These are phyloP conservation scores for Rhipidocladum racemiflorum DNA, from an alignment of 176 grass and related monocot species.

Conservation along the genomic window DNA sequence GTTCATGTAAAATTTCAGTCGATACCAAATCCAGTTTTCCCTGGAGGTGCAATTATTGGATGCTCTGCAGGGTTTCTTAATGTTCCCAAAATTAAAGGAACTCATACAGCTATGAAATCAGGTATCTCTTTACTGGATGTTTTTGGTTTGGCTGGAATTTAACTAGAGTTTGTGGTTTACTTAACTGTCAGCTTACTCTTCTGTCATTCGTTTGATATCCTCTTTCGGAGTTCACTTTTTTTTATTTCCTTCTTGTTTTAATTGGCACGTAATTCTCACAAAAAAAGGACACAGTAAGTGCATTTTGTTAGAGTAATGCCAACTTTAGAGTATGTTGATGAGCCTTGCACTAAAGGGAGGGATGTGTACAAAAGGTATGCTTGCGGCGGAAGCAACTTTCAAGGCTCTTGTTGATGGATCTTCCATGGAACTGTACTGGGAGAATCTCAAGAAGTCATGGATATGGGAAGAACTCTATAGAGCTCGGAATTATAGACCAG, in stretches of 20 bases:
- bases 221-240: background rate
- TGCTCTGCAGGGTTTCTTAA: constrained; percentile 96
- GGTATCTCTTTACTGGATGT: constrained; percentile 36
- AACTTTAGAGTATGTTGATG: background rate
- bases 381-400: constrained; percentile 81
- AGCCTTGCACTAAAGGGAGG: constrained; percentile 33
- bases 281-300: background rate
- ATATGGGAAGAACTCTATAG: constrained; percentile 93
- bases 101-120: constrained; percentile 99
- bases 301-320: background rate
- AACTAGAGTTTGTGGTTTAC: background rate
- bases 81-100: constrained; percentile 98
- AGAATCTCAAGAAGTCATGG: constrained; percentile 91
- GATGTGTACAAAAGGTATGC: constrained; percentile 69
- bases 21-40: constrained; percentile 41
- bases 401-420: constrained; percentile 66
- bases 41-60: constrained; percentile 87
- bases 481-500: constrained; percentile 90
- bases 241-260: background rate
- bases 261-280: background rate
- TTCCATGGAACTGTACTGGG: constrained; percentile 78
- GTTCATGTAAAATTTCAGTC: constrained; percentile 60
- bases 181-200: background rate
- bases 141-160: background rate
- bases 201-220: background rate